Percentiles rank a stretch among this genome's conserved stretches.
phyloP scores from a whole-genome alignment of 2,329 filamentous ascomycete species.

The Fusarium nematophilum region DNA sequence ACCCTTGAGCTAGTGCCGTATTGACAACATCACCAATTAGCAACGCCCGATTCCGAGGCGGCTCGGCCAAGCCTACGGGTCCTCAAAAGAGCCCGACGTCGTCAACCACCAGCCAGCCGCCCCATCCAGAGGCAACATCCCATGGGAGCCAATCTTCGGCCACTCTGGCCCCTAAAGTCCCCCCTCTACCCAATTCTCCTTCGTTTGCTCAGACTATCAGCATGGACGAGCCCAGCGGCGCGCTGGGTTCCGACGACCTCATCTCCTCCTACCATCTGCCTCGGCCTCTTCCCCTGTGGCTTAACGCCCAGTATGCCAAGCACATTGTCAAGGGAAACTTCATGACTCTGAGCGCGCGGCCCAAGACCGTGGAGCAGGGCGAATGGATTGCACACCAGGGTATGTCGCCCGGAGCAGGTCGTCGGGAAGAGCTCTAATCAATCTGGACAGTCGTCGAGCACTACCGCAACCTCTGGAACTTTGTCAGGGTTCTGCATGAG shows the following conservation, averaged over 20 bases:
- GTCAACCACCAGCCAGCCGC: slow-evolving; percentile 60
- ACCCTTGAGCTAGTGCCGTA: slow-evolving; percentile 9
- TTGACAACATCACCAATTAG: slow-evolving; percentile 51
- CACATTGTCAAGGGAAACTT: slow-evolving; percentile 98
- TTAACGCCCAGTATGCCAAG: slow-evolving; percentile 79
- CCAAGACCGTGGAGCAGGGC: slow-evolving; percentile 91
- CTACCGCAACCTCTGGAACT: slow-evolving; percentile 88
- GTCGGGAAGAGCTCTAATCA: slow-evolving; percentile 1
- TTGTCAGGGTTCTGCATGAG: slow-evolving; percentile 89
- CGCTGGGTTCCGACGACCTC: slow-evolving; percentile 63
- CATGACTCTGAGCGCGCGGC: slow-evolving; percentile 94
- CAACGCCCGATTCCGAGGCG: slow-evolving; percentile 69
- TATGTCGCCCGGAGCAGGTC: slow-evolving; percentile 49
- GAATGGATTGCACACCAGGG: slow-evolving; percentile 98
- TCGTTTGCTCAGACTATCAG: slow-evolving; percentile 75
- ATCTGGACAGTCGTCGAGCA: slow-evolving; percentile 82
- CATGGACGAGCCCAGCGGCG: slow-evolving; percentile 70
- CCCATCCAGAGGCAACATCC: slow-evolving; percentile 58
- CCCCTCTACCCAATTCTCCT: slow-evolving; percentile 71
- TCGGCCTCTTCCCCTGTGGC: slow-evolving; percentile 74
- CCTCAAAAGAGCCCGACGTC: slow-evolving; percentile 65
- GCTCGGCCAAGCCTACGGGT: slow-evolving; percentile 62
- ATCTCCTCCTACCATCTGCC: slow-evolving; percentile 73
- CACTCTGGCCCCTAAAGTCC: slow-evolving; percentile 67
- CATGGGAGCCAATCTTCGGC: slow-evolving; percentile 64